Conservation (phyloP, 1,284 basidiomycete species). For the Papiliotrema laurentii region DNA sequence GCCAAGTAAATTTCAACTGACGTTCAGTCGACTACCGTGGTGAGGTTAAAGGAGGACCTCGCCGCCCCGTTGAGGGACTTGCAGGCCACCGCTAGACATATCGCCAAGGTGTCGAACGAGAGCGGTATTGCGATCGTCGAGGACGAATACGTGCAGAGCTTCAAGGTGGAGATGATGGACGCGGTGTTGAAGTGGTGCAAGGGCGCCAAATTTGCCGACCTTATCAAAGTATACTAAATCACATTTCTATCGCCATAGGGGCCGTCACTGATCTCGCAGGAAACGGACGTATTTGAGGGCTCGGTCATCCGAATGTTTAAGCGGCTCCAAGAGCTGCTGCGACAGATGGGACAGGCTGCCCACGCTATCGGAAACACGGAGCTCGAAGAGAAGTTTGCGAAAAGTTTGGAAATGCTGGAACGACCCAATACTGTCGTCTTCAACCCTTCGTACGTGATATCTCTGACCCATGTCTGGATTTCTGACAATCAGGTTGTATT, state of each 20-base stretch:
- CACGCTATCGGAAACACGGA: conserved; percentile 95
- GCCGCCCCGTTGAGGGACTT: conserved; percentile 86
- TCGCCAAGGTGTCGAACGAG: conserved; percentile 93
- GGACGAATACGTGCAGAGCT: conserved; percentile 90
- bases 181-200: conserved; percentile 96
- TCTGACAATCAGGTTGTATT: neutral
- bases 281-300: conserved; percentile 96
- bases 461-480: neutral
- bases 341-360: conserved; percentile 92
- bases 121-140: conserved; percentile 83
- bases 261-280: conserved; percentile 49
- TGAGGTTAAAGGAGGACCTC: conserved; percentile 85
- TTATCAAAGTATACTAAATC: conserved; percentile 72
- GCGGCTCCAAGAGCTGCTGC: conserved; percentile 84
- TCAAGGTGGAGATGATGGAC: conserved; percentile 99
- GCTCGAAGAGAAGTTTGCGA: conserved; percentile 84
- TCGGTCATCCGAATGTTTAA: conserved; percentile 91
- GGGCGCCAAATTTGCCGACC: conserved; percentile 92
- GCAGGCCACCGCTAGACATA: conserved; percentile 91
- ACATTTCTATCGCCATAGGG: neutral
- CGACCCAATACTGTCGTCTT: conserved; percentile 90
- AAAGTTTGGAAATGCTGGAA: conserved; percentile 81
- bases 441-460: conserved; percentile 60
- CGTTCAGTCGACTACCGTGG: conserved; percentile 76
- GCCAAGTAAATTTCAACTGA: neutral